Evolutionary conservation across 129 eudicot genomes (phyloP), one percentile per base, ranked within the genome.

Genomic region (Centella asiatica): DNA sequence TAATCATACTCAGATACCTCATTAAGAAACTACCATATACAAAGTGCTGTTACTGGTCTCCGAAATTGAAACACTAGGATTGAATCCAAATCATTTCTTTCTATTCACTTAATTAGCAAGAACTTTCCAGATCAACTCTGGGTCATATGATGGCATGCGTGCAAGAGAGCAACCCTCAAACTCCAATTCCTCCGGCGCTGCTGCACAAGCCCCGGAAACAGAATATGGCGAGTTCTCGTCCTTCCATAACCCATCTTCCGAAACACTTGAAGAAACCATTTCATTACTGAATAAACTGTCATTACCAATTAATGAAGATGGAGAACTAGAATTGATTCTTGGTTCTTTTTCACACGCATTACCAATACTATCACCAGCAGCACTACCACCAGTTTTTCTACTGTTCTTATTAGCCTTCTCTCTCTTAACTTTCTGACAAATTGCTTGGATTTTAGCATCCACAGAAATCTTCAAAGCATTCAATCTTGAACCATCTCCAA

Each of bases 391-490:
- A 32, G 4, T 62, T 23, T 69, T 75, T 66, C 44, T 80, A 18
- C 70, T 62, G 51, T 32, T 66, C 58, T 71, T 76, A 5, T 68
- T 78, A 0, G 79, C 83, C 48, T 46, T 92, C 67, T 83, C 88
- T 60, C 78, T 64, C 59, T 71, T 92, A 34, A 86, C 69, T 85
- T 83, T 87, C 79, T 82, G 88, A 20, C 90, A 84, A 62, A 92
- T 92, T 0, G 99, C 84, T 54, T 80, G 86, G 67, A 92, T 92
- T 72, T 92, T 92, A 1, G 92, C 79, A 71, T 92, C 99, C 62
- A 92, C 99, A 0, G 88, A 86, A 23, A 17, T 64, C 73, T 76
- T 92, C 53, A 87, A 45, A 12, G 81, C 85, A 25, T 70, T 76
- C 52, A 87, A 29, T 72, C 75, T 76, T 24, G 81, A 71, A 0